Percentiles rank a stretch among this genome's conserved stretches.
phyloP scores from a whole-genome alignment of 352 stramenopile species.

The Globisporangium cylindrosporum region DNA sequence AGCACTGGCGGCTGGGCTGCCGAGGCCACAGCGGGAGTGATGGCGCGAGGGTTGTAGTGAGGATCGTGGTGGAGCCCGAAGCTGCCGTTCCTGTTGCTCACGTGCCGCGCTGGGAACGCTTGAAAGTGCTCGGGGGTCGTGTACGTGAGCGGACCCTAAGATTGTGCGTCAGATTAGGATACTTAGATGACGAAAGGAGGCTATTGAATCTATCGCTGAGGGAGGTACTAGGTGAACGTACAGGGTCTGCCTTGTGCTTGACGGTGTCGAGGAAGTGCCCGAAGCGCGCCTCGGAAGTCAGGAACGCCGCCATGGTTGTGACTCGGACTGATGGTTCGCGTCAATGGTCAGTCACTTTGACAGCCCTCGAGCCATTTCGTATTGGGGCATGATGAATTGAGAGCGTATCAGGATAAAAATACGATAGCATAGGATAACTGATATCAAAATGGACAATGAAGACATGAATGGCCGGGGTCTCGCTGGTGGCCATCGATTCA shows the following conservation, averaged over 20 bases:
- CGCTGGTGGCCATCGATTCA: background rate
- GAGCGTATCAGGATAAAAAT: slow-evolving; percentile 10
- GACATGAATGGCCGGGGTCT: too few species aligned
- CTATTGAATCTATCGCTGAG: background rate
- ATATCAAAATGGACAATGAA: background rate
- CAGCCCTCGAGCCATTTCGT: background rate
- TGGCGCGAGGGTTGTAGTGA: background rate
- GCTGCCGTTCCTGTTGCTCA: slow-evolving; percentile 26
- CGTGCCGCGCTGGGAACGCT: slow-evolving; percentile 15
- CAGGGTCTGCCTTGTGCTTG: slow-evolving; percentile 34
- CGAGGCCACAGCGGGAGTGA: background rate
- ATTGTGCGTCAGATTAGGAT: background rate
- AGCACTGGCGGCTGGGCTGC: slow-evolving; percentile 2
- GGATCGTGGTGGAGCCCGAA: slow-evolving; percentile 37
- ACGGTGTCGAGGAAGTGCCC: slow-evolving; percentile 37
- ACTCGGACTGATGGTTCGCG: background rate
- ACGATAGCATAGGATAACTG: background rate
- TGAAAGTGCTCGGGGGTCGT: slow-evolving; percentile 20
- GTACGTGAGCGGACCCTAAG: slow-evolving; percentile 51
- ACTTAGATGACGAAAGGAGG: background rate
- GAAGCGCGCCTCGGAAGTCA: slow-evolving; percentile 44
- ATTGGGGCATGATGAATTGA: background rate
- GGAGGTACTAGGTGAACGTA: slow-evolving; percentile 17
- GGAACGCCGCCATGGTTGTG: slow-evolving; percentile 38
- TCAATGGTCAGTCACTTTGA: background rate